Base-by-base conservation (phyloP, 1,284 basidiomycete genomes). In the Lentinula novae-zelandiae region DNA sequence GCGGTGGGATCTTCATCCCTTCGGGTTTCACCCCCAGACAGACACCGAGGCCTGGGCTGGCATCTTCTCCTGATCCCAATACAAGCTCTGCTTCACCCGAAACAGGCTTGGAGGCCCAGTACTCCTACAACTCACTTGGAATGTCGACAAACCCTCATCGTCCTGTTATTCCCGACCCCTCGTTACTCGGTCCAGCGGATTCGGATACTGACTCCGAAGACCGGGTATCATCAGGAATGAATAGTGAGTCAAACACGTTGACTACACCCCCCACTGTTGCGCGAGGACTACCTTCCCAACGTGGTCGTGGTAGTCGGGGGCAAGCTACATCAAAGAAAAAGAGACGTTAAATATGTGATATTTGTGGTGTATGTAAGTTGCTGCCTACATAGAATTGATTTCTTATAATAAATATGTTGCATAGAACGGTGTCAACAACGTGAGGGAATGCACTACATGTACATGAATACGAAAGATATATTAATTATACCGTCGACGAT, bases 401-500 rank as follows among this genome's bases (percentile, higher is more conserved):
- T 38, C 36, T 38, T 6, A 38, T 9, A 3, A 42, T 42, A 42
- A n/a, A 42, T 42, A 42, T 42, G 13, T 42, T 42, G 40, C n/a
- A 42, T 7, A 42, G 4, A 15, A n/a, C 15, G 40, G 6, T 7
- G 22, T 34, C 6, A 15, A 53, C 36, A 38, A 12, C 36, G 36
- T 4, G 17, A 36, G 34, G 17, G n/a, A 39, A 38, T 40, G 36
- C 8, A 54, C 27, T 50, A 50, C 15, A 15, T 22, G 15, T 8
- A 39, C 15, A 39, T 5, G 17, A 54, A 54, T 42, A 54, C 53
- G 20, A 42, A 22, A 17, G 39, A 54, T 33, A 42, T 54, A 42
- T 39, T 39, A 22, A n/a, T 54, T 64, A 65, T 66, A 65, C 63
- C 62, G 53, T 60, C 53, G 58, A 57, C 52, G 55, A 53, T 38